Evolutionary conservation across 2,329 filamentous ascomycete species (phyloP).

Genomic region (Trichoderma oligosporum): DNA sequence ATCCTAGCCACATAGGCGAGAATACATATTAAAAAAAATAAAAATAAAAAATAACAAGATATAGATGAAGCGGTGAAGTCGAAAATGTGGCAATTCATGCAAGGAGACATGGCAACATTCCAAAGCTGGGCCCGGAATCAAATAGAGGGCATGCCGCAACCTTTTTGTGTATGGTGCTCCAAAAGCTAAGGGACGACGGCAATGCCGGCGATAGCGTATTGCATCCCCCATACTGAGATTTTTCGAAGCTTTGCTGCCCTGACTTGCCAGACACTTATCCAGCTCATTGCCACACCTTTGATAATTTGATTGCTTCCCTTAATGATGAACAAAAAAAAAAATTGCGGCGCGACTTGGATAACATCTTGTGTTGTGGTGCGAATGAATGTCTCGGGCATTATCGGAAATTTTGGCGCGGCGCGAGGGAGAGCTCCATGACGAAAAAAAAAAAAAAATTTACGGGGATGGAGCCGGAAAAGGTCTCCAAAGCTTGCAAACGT

Average conservation of each 20-base stretch:
- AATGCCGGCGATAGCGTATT: neutral
- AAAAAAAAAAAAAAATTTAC: constrained; percentile 1
- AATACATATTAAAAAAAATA: neutral
- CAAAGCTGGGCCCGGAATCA: constrained; percentile 5
- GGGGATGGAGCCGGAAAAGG: constrained; percentile 18
- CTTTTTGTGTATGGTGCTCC: neutral
- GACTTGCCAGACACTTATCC: constrained; percentile 14
- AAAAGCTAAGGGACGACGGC: constrained; percentile 9
- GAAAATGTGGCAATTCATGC: neutral
- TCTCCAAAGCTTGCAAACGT: constrained; percentile 35
- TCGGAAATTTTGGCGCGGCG: constrained; percentile 21
- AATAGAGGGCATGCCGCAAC: neutral
- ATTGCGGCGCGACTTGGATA: neutral
- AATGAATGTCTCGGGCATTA: constrained; percentile 21
- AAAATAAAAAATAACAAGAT: neutral
- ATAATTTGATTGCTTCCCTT: neutral
- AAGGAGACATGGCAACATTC: neutral
- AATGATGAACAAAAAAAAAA: constrained; percentile 7
- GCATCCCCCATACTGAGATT: neutral
- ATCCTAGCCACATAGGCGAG: neutral
- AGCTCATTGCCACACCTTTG: neutral
- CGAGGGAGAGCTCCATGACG: constrained; percentile 14
- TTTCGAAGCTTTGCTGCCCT: neutral
- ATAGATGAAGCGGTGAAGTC: neutral
- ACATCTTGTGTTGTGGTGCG: constrained; percentile 10